phyloP scores from a whole-genome alignment of 129 eudicot genomes.

The Chrysanthemum seticuspe region DNA sequence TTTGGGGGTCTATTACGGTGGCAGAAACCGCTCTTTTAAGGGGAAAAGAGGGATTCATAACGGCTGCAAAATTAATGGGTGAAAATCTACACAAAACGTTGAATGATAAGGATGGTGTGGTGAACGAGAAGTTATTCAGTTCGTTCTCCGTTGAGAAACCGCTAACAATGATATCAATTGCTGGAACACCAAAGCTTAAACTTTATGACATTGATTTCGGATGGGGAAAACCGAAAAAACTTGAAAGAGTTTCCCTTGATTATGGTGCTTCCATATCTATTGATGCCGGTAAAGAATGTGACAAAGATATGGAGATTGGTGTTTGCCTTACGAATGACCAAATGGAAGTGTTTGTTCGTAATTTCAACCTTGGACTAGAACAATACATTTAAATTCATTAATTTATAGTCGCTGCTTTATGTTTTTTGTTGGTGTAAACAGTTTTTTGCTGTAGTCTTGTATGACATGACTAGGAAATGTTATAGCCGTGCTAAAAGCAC shows the following conservation, averaged over 20 bases:
- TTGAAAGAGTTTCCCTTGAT: not conserved
- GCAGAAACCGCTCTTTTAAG: too few relatives aligned
- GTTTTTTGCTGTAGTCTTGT: too few relatives aligned
- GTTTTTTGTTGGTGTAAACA: too few relatives aligned
- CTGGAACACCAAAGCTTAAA: slow-evolving; percentile 1
- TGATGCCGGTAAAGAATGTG: slow-evolving; percentile 11
- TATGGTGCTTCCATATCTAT: not conserved
- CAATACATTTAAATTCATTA: not conserved
- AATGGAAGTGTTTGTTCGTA: not conserved
- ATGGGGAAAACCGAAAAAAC: slow-evolving; percentile 6
- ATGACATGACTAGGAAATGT: too few relatives aligned
- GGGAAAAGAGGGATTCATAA: too few relatives aligned
- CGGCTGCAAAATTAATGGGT: too few relatives aligned
- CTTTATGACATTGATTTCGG: not conserved
- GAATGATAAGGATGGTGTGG: too few relatives aligned
- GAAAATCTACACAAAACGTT: too few relatives aligned
- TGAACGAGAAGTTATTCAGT: too few relatives aligned
- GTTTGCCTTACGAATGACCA: not conserved
- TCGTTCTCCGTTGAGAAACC: not conserved
- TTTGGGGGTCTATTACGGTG: too few relatives aligned
- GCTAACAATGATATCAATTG: not conserved
- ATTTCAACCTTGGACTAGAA: slow-evolving; percentile 20
- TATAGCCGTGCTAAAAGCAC: too few relatives aligned
- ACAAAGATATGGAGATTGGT: not conserved
- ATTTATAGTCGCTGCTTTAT: too few relatives aligned